These are phyloP conservation scores for Diaporthe citriasiana DNA, from an alignment of 2,329 filamentous ascomycete genomes.

Conservation along the genomic window DNA sequence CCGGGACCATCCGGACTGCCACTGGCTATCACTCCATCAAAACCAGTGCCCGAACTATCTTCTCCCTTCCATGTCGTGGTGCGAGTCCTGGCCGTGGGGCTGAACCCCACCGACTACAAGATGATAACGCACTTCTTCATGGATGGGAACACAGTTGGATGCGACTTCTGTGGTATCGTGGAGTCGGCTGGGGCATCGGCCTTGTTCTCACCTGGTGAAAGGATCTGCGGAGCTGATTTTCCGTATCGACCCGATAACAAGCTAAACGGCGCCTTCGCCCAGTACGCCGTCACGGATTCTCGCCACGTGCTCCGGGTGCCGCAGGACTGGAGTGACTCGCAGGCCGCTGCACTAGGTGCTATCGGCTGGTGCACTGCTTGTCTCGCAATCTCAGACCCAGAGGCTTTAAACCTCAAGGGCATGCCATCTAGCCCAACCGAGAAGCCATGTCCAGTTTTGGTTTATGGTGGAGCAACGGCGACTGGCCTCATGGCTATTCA, in stretches of 20 bases:
- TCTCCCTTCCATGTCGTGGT: conserved; percentile 34
- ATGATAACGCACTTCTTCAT: conserved; percentile 45
- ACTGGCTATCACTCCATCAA: conserved; percentile 11
- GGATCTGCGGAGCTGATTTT: conserved; percentile 43
- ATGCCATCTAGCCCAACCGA: conserved; percentile 12
- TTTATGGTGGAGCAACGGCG: conserved; percentile 35
- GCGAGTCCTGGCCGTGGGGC: conserved; percentile 46
- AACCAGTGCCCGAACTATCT: conserved; percentile 2
- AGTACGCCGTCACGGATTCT: conserved; percentile 19
- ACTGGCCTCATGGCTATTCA: conserved; percentile 33
- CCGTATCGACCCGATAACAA: conserved; percentile 33
- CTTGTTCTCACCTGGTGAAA: conserved; percentile 39
- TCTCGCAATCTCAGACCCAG: conserved; percentile 34
- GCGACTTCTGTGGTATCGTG: conserved; percentile 50
- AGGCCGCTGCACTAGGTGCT: conserved; percentile 32
- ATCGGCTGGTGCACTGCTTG: conserved; percentile 30
- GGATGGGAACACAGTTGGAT: conserved; percentile 47
- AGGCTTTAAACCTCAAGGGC: conserved; percentile 12
- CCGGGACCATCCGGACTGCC: conserved; percentile 1
- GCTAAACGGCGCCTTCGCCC: conserved; percentile 34
- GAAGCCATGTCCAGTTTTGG: conserved; percentile 17
- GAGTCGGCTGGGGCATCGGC: conserved; percentile 38
- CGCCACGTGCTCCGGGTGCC: conserved; percentile 29
- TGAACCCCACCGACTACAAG: conserved; percentile 50
- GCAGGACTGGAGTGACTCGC: background rate